Conservation (phyloP, 768 basidiomycete genomes). For the Hypholoma fasciculare region DNA sequence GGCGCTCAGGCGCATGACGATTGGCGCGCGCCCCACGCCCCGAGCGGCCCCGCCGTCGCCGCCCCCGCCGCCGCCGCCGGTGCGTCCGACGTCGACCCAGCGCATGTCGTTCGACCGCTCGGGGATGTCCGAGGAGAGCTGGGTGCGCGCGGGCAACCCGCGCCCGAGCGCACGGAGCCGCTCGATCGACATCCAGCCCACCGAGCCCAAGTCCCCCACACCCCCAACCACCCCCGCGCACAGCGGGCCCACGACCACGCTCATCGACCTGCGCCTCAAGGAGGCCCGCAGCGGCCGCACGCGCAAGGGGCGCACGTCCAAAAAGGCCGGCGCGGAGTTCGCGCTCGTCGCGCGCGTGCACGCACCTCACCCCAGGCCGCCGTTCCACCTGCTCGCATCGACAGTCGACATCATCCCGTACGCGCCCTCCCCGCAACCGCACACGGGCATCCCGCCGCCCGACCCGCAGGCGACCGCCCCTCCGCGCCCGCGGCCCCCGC, state of each 20-base stretch:
- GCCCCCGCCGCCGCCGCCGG: neutral
- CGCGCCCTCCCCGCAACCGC: conserved; percentile 3
- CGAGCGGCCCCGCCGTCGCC: neutral
- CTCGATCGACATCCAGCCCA: neutral
- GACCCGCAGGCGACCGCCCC: neutral
- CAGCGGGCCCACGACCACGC: conserved; percentile 18
- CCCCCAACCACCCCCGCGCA: neutral
- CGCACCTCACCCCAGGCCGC: conserved; percentile 35
- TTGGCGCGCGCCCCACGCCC: neutral
- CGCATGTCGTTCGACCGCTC: neutral
- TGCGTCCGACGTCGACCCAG: neutral
- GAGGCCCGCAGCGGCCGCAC: conserved; percentile 13
- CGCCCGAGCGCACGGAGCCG: neutral
- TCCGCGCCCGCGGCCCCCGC: neutral
- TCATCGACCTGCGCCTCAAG: conserved; percentile 31
- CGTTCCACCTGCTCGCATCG: conserved; percentile 32
- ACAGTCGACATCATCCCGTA: conserved; percentile 25
- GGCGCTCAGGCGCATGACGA: neutral
- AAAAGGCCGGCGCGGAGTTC: conserved; percentile 21
- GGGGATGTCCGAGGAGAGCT: conserved; percentile 6
- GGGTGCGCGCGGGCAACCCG: conserved; percentile 3
- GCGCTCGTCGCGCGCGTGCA: conserved; percentile 41
- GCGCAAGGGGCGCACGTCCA: neutral
- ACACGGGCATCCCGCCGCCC: neutral
- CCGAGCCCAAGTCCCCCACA: neutral